Evolutionary conservation across 1,284 basidiomycete species (phyloP), one percentile per base, ranked within the genome.

Genomic region (Trichosporon ovoides): DNA sequence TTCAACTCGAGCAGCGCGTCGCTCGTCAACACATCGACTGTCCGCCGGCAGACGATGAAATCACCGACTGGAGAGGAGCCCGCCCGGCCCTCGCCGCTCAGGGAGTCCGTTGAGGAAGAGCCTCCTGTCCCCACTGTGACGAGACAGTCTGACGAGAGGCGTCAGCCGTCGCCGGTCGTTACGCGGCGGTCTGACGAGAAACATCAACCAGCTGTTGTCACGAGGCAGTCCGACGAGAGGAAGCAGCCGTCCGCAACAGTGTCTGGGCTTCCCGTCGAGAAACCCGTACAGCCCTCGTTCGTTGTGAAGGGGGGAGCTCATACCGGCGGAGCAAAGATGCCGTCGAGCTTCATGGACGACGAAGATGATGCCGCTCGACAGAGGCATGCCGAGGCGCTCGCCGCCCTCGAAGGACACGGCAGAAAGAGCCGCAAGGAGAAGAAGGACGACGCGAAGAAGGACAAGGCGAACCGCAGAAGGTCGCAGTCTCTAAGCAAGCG

Each of bases 401-500:
- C 43, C 10, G 43, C 43, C 9, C 43, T 48, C 7, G 43, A 48
- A n/a, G 43, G 43, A 7, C 43, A 48, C 43, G 43, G 43, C 24
- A 36, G 36, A 35, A 52, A 50, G 18, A 12, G 18, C 37, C 43
- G 36, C 38, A 35, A 52, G n/a, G 48, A 35, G 14, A 28, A 31
- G 9, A 34, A 55, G 34, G 38, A 43, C 24, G 19, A 31, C 19
- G 20, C 46, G 13, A 49, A 38, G 28, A 28, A 53, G 50, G 36
- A 55, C 31, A 51, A 51, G 38, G n/a, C 51, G 34, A 19, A 28
- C 38, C 56, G 52, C 49, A 55, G 24, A 10, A 34, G 54, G 24
- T 48, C 54, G 16, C 33, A 31, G 34, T 46, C 53, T 2, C 53
- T 63, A 36, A 16, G 40, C 24, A 55, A 60, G 53, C 61, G 61